A percentile compares a stretch with the other conserved stretches of the same genome.
Conservation (phyloP, 2,329 filamentous ascomycete species). For the Fusarium nygamai region DNA sequence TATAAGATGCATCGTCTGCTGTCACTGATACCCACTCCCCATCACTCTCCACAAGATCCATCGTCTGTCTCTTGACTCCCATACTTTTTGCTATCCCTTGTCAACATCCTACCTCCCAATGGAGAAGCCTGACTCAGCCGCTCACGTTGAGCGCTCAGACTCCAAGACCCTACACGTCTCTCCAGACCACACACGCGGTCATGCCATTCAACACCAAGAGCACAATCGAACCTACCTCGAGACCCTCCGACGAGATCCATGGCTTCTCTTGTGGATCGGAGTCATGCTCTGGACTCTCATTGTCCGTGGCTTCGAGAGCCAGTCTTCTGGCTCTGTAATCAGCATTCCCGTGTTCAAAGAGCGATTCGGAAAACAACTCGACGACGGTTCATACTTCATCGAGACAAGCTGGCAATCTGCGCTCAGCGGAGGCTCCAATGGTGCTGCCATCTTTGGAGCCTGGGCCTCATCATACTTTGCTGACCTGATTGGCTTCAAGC, state of each 20-base stretch:
- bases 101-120: not conserved
- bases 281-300: slow-evolving; percentile 47
- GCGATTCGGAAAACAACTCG: slow-evolving; percentile 26
- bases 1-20: not conserved
- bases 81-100: not conserved
- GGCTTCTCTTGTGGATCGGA: slow-evolving; percentile 45
- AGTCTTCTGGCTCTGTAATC: slow-evolving; percentile 37
- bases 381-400: slow-evolving; percentile 35
- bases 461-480: slow-evolving; percentile 40
- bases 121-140: slow-evolving; percentile 15
- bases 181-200: slow-evolving; percentile 22
- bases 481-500: slow-evolving; percentile 40
- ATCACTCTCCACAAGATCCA: not conserved
- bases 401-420: slow-evolving; percentile 45
- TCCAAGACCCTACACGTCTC: not conserved
- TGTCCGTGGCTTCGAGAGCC: slow-evolving; percentile 44
- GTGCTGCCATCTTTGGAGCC: slow-evolving; percentile 39
- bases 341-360: slow-evolving; percentile 34
- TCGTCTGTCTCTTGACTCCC: not conserved
- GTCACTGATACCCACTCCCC: fast-evolving
- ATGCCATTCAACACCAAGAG: slow-evolving; percentile 45
- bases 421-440: slow-evolving; percentile 39
- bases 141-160: slow-evolving; percentile 15
- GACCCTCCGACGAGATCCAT: slow-evolving; percentile 42
- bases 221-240: slow-evolving; percentile 40